Base-by-base conservation (phyloP, 345 rosid species). In the Barbarea vulgaris region DNA sequence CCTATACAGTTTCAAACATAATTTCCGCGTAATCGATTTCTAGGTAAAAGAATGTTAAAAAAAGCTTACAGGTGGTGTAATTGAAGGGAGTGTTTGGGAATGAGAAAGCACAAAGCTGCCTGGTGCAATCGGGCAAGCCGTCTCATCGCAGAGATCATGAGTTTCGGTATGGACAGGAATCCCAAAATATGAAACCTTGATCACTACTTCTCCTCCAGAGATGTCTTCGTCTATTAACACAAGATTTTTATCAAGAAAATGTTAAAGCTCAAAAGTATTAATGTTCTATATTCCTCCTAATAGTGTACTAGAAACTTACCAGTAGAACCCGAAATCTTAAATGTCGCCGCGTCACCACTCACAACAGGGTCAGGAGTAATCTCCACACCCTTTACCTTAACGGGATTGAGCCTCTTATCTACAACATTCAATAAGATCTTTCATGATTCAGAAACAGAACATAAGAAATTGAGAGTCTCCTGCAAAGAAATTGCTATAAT, bases 81-180 rank as follows among this genome's bases (percentile, higher is more conserved):
- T 71, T 17, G 37, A 52, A 13, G 96, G 91, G 44, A 88, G 63
- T 46, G 82, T 83, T 73, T 90, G 88, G 39, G 84, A 79, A 76
- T 88, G 90, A 59, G 91, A 80, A 79, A 90, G 96, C 61, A 81
- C 71, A 74, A 90, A 90, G 79, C 55, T 57, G 64, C 93, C 90
- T 4, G 68, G 67, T 15, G 83, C 31, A 19, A 90, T 18, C 0
- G 91, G 93, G 66, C 96, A 88, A 3, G 83, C 53, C 1, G 81
- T 77, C 81, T 85, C 86, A 5, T 88, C 82, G 25, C 96, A 88
- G 67, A 88, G 83, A 52, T 87, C 85, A 50, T 63, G 89, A 34
- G 81, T 77, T 78, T 90, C 91, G 6, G 73, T 53, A 77, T 80
- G 91, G 57, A 90, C 81, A 58, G 21, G 90, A 27, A 87, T 12